Conservation (phyloP, 768 basidiomycete genomes). For the Leccinum ochraceum region DNA sequence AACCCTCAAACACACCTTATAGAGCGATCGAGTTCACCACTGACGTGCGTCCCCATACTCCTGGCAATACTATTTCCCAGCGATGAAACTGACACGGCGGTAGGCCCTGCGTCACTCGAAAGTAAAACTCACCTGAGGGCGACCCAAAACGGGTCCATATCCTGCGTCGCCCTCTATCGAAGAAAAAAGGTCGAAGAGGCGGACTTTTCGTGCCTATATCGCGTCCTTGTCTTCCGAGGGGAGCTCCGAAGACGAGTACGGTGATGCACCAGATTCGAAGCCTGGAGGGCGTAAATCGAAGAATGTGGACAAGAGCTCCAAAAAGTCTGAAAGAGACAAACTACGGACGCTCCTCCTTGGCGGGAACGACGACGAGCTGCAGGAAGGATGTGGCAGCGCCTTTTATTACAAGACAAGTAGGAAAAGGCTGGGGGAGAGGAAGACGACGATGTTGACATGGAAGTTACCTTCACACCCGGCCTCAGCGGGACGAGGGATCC, state of each 20-base stretch:
- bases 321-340: constrained; percentile 58
- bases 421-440: constrained; percentile 24
- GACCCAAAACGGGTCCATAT: constrained; percentile 82
- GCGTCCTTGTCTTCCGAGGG: constrained; percentile 67
- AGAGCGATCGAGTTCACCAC: constrained; percentile 89
- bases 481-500: constrained; percentile 55
- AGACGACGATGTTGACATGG: constrained; percentile 71
- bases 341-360: constrained; percentile 77
- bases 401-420: constrained; percentile 15
- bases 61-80: not conserved
- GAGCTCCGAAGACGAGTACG: constrained; percentile 40
- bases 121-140: constrained; percentile 95
- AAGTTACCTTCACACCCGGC: constrained; percentile 93
- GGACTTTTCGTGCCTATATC: constrained; percentile 80
- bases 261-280: not conserved
- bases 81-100: not conserved
- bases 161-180: constrained; percentile 75
- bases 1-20: constrained; percentile 49
- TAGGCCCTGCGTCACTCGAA: constrained; percentile 97
- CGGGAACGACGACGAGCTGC: constrained; percentile 63
- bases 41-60: constrained; percentile 60
- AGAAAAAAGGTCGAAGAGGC: constrained; percentile 88
- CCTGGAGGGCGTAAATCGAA: constrained; percentile 12
- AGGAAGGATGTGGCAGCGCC: constrained; percentile 81
- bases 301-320: constrained; percentile 24